Percentiles rank a stretch among this genome's conserved stretches.
Conservation (phyloP, 257 asterid genomes). For the Solanum bulbocastanum region DNA sequence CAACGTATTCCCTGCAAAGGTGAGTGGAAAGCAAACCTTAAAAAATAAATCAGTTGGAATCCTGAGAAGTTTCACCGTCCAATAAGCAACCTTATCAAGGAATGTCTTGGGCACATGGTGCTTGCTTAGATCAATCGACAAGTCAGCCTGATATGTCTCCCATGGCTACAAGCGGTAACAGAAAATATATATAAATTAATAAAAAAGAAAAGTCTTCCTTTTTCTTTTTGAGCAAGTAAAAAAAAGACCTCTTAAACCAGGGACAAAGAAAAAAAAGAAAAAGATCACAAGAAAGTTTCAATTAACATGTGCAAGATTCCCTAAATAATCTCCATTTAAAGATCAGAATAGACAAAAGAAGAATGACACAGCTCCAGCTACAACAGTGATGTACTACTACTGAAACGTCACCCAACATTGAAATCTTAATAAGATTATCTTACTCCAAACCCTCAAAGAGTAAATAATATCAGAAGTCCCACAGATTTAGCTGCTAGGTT, state of each 20-base stretch:
- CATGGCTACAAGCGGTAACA: constrained; percentile 57
- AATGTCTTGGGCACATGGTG: constrained; percentile 70
- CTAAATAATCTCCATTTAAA: neutral
- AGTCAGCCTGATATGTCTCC: constrained; percentile 64
- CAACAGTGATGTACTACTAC: neutral
- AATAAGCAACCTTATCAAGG: constrained; percentile 57
- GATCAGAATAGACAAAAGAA: neutral
- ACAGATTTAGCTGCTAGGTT: neutral
- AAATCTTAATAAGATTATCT: neutral
- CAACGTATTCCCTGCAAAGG: neutral
- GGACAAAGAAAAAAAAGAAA: neutral
- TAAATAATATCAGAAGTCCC: neutral
- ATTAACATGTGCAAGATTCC: neutral
- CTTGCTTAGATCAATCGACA: constrained; percentile 67
- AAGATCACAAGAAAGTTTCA: neutral
- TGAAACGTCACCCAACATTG: neutral
- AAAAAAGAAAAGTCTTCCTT: neutral
- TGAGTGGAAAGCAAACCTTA: constrained; percentile 28
- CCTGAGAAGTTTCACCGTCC: constrained; percentile 75
- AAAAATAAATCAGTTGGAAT: constrained; percentile 75
- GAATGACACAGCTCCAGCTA: neutral
- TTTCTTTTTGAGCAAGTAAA: neutral
- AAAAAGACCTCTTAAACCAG: neutral
- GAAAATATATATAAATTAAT: neutral
- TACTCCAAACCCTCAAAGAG: neutral